Evolutionary conservation across 805 yeast genomes (phyloP).

Genomic region (Brettanomyces sp.): DNA sequence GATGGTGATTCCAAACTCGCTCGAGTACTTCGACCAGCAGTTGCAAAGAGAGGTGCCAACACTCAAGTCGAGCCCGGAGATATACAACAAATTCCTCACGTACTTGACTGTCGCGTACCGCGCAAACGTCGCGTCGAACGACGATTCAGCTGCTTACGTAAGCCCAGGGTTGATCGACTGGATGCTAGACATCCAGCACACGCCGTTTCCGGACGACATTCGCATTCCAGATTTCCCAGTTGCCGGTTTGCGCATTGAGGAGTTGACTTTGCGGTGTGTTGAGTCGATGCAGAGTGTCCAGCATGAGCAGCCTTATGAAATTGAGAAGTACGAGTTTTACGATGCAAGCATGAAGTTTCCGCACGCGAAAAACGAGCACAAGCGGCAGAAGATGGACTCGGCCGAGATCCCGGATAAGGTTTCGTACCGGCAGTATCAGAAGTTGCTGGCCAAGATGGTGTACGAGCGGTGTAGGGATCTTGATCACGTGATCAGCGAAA

Average conservation of each 20-base stretch:
- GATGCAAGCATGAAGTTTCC: slow-evolving; percentile 7
- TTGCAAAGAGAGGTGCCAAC: slow-evolving; percentile 7
- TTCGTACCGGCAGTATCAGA: slow-evolving; percentile 16
- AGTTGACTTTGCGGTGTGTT: slow-evolving; percentile 10
- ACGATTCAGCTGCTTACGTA: slow-evolving; percentile 6
- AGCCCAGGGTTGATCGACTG: slow-evolving; percentile 21
- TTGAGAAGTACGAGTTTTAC: slow-evolving; percentile 11
- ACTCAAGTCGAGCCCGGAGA: slow-evolving; percentile 4
- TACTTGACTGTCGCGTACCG: slow-evolving; percentile 13
- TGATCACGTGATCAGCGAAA: slow-evolving; percentile 1
- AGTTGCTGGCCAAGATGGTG: slow-evolving; percentile 26
- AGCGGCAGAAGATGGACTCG: slow-evolving; percentile 8
- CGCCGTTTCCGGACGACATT: slow-evolving; percentile 14
- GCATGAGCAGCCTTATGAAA: slow-evolving; percentile 6
- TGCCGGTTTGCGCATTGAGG: slow-evolving; percentile 3
- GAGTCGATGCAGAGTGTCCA: slow-evolving; percentile 12
- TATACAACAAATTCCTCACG: slow-evolving; percentile 11
- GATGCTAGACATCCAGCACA: slow-evolving; percentile 10
- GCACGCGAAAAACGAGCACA: slow-evolving; percentile 13
- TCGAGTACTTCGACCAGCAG: slow-evolving; percentile 30
- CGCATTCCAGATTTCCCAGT: slow-evolving; percentile 7
- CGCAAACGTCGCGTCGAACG: slow-evolving; percentile 3
- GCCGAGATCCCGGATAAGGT: slow-evolving; percentile 1
- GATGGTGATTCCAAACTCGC: slow-evolving; percentile 34
- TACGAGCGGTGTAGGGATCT: slow-evolving; percentile 23